phyloP scores from a whole-genome alignment of 768 basidiomycete species.

The Podaxis mareebaensis region DNA sequence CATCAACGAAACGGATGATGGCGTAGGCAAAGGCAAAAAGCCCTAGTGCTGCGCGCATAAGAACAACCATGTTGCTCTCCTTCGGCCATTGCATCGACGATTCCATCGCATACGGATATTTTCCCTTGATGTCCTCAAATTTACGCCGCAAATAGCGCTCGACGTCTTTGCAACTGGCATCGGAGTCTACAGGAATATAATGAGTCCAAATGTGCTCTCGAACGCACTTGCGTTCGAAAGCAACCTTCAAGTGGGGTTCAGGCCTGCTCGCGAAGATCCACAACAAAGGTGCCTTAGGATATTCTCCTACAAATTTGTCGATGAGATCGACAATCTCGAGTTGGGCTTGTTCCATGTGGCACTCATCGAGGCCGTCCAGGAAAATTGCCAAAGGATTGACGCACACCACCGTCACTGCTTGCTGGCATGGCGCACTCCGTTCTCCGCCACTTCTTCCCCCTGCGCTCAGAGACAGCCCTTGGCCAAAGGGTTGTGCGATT shows the following conservation, averaged over 20 bases:
- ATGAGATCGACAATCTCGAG: background rate
- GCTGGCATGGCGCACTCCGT: no score
- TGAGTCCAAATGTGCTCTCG: background rate
- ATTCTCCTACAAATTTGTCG: background rate
- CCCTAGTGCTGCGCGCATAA: background rate
- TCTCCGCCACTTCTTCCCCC: no score
- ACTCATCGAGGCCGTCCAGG: no score
- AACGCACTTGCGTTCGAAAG: background rate
- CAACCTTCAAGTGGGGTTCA: background rate
- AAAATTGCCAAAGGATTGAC: no score
- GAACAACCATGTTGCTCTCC: background rate
- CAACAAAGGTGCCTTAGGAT: background rate
- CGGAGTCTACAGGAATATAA: background rate
- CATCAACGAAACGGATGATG: no score
- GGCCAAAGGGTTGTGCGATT: background rate
- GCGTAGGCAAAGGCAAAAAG: no score
- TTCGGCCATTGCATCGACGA: background rate
- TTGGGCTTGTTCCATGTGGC: no score
- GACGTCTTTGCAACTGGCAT: background rate
- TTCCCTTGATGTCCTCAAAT: background rate
- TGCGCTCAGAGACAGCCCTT: no score
- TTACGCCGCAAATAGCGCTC: background rate
- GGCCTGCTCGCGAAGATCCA: background rate
- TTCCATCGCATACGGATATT: background rate
- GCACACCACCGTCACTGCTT: no score